These are phyloP conservation scores for Neopestalotiopsis rosae DNA, from an alignment of 2,329 filamentous ascomycete genomes.

Conservation along the genomic window DNA sequence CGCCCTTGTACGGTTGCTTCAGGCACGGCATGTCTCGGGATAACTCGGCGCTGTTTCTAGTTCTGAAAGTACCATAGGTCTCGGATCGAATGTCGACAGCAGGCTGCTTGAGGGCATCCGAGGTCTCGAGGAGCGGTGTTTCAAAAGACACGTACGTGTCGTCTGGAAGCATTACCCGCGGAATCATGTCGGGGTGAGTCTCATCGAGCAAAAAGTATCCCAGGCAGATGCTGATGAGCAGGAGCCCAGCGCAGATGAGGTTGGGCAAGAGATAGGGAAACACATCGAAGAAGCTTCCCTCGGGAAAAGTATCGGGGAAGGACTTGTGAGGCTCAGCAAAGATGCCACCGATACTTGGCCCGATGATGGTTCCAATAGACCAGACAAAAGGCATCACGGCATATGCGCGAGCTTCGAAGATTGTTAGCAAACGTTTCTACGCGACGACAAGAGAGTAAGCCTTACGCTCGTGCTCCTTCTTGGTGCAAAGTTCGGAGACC, in stretches of 20 bases:
- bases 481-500: conserved; percentile 86
- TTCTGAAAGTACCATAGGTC: conserved; percentile 75
- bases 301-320: conserved; percentile 74
- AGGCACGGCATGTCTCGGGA: conserved; percentile 40
- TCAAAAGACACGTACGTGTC: conserved; percentile 64
- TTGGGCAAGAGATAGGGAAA: conserved; percentile 93
- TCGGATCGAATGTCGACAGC: conserved; percentile 78
- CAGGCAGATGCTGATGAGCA: conserved; percentile 78
- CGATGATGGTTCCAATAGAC: conserved; percentile 88
- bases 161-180: conserved; percentile 50
- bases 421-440: not conserved
- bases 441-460: conserved; percentile 27
- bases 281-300: conserved; percentile 71
- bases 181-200: conserved; percentile 84
- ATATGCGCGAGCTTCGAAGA: conserved; percentile 73
- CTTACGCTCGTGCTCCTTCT: conserved; percentile 85
- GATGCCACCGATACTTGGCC: conserved; percentile 84
- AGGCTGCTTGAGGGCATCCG: conserved; percentile 75
- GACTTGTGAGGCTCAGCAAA: conserved; percentile 79
- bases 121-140: conserved; percentile 77
- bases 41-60: conserved; percentile 51
- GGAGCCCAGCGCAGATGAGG: conserved; percentile 77
- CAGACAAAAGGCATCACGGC: conserved; percentile 95
- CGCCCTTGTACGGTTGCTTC: conserved; percentile 40
- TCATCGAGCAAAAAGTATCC: conserved; percentile 86